A percentile compares a stretch with the other conserved stretches of the same genome.
phyloP scores from a whole-genome alignment of 139 green algal species.

The Chlamydomonas sphaeroides region DNA sequence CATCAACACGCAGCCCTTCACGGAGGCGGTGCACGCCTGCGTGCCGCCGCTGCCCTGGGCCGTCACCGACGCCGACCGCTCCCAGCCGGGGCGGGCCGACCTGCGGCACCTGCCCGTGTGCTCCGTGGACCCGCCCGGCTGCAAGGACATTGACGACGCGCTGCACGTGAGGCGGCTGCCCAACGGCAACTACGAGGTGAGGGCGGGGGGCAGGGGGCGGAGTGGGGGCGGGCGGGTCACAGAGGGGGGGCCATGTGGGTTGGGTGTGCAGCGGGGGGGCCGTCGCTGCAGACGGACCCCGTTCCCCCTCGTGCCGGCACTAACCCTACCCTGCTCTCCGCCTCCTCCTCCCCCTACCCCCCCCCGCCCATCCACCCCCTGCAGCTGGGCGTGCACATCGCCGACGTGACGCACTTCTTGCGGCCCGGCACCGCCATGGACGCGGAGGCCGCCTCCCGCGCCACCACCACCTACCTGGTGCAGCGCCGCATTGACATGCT shows the following conservation, averaged over 20 bases:
- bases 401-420: conserved; percentile 94
- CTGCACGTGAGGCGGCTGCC: conserved; percentile 77
- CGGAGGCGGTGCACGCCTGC: conserved; percentile 91
- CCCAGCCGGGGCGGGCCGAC: conserved; percentile 28
- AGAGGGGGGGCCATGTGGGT: too few relatives aligned
- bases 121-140: conserved; percentile 88
- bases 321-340: neutral
- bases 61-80: conserved; percentile 65
- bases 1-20: conserved; percentile 90
- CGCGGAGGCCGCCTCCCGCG: conserved; percentile 75
- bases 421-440: conserved; percentile 81
- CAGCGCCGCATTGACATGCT: conserved; percentile 94
- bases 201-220: neutral
- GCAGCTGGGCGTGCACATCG: conserved; percentile 91
- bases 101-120: conserved; percentile 60
- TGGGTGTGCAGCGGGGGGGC: too few relatives aligned
- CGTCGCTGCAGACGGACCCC: too few relatives aligned
- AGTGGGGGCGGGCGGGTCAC: too few relatives aligned
- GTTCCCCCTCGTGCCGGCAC: too few relatives aligned
- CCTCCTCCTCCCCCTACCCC: neutral
- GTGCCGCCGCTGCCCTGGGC: conserved; percentile 93
- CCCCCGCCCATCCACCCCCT: neutral
- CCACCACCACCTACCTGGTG: conserved; percentile 88
- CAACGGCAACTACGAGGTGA: conserved; percentile 73
- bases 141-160: conserved; percentile 94